Evolutionary conservation across 2,329 filamentous ascomycete genomes (phyloP).

Genomic region (Cordyceps tenuipes): DNA sequence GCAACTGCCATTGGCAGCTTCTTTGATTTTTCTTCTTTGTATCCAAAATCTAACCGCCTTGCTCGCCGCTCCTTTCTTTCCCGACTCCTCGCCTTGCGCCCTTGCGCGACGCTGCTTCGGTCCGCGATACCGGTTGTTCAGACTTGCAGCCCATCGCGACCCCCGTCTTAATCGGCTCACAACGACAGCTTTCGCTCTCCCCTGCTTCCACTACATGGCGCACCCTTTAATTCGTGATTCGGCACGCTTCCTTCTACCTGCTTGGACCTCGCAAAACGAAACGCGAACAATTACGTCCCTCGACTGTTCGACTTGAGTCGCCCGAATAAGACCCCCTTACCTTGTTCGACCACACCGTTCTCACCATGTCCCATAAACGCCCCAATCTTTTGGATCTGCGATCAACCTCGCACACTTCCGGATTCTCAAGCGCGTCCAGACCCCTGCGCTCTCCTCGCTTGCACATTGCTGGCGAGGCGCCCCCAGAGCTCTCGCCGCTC

Average conservation of each 20-base stretch:
- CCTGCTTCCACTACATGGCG: conserved; percentile 2
- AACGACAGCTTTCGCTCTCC: neutral
- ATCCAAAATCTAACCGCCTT: neutral
- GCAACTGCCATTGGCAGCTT: neutral
- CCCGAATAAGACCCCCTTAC: neutral
- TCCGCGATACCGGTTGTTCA: neutral
- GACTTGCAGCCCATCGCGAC: neutral
- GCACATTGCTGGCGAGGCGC: conserved; percentile 70
- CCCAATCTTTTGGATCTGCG: conserved; percentile 53
- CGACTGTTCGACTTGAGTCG: neutral
- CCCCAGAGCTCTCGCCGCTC: conserved; percentile 84
- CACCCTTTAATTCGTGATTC: neutral
- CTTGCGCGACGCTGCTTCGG: neutral
- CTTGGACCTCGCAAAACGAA: neutral
- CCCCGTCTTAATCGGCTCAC: neutral
- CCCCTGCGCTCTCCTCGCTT: conserved; percentile 65
- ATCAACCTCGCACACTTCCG: conserved; percentile 23
- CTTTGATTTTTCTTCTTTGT: neutral
- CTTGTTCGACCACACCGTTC: neutral
- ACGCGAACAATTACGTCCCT: neutral
- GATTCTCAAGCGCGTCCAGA: conserved; percentile 1
- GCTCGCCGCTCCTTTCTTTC: neutral
- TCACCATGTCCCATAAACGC: conserved; percentile 26
- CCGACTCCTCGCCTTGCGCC: neutral
- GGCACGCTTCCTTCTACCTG: neutral